Conservation (phyloP, 2,329 filamentous ascomycete genomes). For the Aspergillus sp. region DNA sequence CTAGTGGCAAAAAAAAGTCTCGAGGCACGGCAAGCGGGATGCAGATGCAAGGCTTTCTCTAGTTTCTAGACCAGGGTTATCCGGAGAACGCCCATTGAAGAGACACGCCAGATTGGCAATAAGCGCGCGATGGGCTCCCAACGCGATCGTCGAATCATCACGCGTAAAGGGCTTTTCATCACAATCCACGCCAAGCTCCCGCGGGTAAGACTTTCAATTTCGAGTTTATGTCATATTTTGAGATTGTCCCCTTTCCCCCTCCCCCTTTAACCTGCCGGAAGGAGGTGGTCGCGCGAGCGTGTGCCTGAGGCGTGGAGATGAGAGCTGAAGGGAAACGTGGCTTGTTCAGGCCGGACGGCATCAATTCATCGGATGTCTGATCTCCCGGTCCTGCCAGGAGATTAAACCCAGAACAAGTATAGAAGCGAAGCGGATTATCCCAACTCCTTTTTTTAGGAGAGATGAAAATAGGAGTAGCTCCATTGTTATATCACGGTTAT, state of each 20-base stretch:
- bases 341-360: slow-evolving; percentile 1
- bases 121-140: slow-evolving; percentile 26
- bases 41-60: slow-evolving; percentile 2
- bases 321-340: slow-evolving; percentile 9
- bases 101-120: slow-evolving; percentile 30
- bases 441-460: neutral
- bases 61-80: slow-evolving; percentile 19
- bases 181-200: slow-evolving; percentile 28
- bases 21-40: slow-evolving; percentile 7
- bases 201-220: slow-evolving; percentile 15
- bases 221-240: slow-evolving; percentile 22
- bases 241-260: neutral
- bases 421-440: neutral
- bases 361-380: slow-evolving; percentile 5
- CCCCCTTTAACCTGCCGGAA: slow-evolving; percentile 3
- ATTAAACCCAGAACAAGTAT: slow-evolving; percentile 2
- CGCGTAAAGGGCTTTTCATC: slow-evolving; percentile 25
- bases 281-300: slow-evolving; percentile 20
- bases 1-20: slow-evolving; percentile 7
- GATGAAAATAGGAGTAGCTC: neutral
- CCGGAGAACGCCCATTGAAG: slow-evolving; percentile 13
- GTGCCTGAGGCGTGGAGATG: slow-evolving; percentile 17
- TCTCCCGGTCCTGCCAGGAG: slow-evolving; percentile 4
- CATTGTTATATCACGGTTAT: slow-evolving; percentile 3
- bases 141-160: slow-evolving; percentile 32